Evolutionary conservation across 768 basidiomycete genomes (phyloP), one percentile per base, ranked within the genome.

Genomic region (Cystobasidium onofrii): DNA sequence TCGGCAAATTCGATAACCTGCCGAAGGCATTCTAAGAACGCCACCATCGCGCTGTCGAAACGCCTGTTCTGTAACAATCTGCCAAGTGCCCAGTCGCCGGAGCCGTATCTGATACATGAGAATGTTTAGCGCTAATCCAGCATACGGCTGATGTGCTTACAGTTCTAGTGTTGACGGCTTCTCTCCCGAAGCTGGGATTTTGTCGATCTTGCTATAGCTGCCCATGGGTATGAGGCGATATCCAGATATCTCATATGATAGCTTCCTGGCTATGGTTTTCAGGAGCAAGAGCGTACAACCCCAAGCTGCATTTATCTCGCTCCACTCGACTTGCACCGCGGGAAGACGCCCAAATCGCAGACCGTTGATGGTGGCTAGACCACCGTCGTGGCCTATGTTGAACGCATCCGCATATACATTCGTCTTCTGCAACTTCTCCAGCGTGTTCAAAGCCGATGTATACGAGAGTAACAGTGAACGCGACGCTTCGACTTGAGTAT

Each of bases 231-330:
- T 85, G 60, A 98, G 83, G 50, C 89, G 89, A 80, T 95, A 96
- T 75, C 94, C 96, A 89, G 88, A 77, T 96, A 97, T 2, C 86
- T 87, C 78, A 88, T 91, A 75, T 92, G 92, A 17, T 96, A 86
- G 20, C 81, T 97, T 99, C 70, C 89, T 85, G 13, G 92, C 92
- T 62, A 99, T 87, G 7, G 92, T 92, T 79, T 95, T 90, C 41
- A 97, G 83, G 71, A 98, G 84, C 20, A 98, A 84, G n/a, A 95
- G 84, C 0, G 94, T 91, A 80, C 96, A 89, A 0, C 96, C 96
- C 93, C 95, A 96, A 20, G 96, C 96, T 13, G 96, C 96, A 79
- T 98, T 98, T 80, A 98, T 93, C 82, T 99, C 96, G 1, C 91
- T 87, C 94, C 94, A 99, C 80, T 98, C 96, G 34, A 98, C 94